Percentiles rank a stretch among this genome's conserved stretches.
Conservation (phyloP, 176 grass and related monocot species). For the Themeda triandra region DNA sequence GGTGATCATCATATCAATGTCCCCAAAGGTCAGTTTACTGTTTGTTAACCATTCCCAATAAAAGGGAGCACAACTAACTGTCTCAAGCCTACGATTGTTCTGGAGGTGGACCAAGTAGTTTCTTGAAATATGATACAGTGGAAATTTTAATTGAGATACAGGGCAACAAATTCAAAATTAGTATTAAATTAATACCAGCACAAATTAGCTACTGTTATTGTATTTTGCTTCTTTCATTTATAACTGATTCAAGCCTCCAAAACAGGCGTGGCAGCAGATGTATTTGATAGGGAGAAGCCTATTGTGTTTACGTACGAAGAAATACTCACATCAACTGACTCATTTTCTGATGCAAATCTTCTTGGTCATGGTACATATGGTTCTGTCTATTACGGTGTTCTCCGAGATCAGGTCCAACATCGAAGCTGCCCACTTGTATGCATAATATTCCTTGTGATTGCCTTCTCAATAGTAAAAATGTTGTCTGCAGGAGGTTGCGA, state of each 20-base stretch:
- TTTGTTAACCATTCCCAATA: conserved; percentile 5
- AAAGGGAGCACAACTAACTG: background rate
- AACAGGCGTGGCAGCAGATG: conserved; percentile 64
- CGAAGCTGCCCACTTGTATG: conserved; percentile 1
- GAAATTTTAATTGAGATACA: background rate
- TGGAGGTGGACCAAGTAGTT: background rate
- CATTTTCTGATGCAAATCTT: conserved; percentile 92
- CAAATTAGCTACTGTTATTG: background rate
- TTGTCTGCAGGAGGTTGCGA: conserved; percentile 75
- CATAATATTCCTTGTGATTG: conserved; percentile 5
- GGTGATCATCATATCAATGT: conserved; percentile 57
- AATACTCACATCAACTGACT: conserved; percentile 75
- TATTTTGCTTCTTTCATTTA: background rate
- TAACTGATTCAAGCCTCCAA: conserved; percentile 13
- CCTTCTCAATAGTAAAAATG: conserved; percentile 20
- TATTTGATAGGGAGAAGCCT: conserved; percentile 90
- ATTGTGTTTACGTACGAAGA: conserved; percentile 82
- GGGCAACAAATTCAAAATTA: background rate
- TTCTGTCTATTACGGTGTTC: conserved; percentile 92
- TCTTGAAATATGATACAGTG: background rate
- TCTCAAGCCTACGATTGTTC: background rate
- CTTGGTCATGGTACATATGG: conserved; percentile 98
- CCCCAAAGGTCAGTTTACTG: conserved; percentile 69
- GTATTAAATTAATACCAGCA: background rate
- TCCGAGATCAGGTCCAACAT: conserved; percentile 79